Percentiles rank a stretch among this genome's conserved stretches.
These are phyloP conservation scores for Solanum microdontum DNA, from an alignment of 257 asterid genomes.

Conservation along the genomic window DNA sequence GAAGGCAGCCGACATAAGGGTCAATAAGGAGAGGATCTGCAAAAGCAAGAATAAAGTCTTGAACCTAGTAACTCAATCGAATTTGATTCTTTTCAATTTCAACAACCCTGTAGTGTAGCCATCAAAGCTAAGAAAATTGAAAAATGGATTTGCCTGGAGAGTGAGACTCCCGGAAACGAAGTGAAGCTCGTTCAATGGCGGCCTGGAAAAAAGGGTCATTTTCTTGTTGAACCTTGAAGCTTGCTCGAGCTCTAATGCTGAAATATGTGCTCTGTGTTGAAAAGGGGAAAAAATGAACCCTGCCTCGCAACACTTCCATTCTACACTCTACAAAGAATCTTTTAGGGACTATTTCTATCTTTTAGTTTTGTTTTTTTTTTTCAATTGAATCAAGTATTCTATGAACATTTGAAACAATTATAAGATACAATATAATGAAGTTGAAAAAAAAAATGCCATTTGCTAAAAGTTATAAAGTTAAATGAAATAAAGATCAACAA, in stretches of 20 bases:
- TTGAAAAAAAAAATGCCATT: no score
- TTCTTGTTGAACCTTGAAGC: not conserved
- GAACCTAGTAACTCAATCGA: not conserved
- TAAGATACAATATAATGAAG: no score
- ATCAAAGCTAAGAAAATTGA: not conserved
- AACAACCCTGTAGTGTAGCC: not conserved
- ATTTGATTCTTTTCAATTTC: not conserved
- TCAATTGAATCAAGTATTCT: no score
- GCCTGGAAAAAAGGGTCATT: conserved; percentile 18
- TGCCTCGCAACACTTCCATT: conserved; percentile 13
- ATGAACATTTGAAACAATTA: no score
- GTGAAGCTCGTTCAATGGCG: conserved; percentile 45
- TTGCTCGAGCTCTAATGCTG: conserved; percentile 12
- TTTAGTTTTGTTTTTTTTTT: no score
- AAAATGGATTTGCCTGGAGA: conserved; percentile 37
- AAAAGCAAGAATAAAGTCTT: not conserved
- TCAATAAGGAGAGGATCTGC: conserved; percentile 71
- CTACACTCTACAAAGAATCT: no score
- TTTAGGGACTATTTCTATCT: no score
- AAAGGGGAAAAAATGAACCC: conserved; percentile 1
- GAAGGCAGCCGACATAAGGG: conserved; percentile 67
- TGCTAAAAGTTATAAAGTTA: no score
- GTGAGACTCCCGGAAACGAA: conserved; percentile 57
- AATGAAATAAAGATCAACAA: no score
- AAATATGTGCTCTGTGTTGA: not conserved